phyloP scores from a whole-genome alignment of 192 early-diverging fungal genomes.

The Umbelopsis isabellina region DNA sequence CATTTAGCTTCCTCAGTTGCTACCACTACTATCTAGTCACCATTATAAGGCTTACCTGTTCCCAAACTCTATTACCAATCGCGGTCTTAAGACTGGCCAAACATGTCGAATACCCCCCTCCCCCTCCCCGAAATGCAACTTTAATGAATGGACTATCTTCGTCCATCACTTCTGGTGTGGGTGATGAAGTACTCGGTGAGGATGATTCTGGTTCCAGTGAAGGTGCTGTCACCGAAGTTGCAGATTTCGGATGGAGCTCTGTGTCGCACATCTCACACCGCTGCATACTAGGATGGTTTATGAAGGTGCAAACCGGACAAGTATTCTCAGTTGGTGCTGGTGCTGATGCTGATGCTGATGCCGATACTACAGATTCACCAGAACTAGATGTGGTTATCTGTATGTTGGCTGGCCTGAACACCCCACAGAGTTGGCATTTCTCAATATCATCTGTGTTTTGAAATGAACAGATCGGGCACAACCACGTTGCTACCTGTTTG shows the following conservation, averaged over 20 bases:
- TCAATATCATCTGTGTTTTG: conserved; percentile 39
- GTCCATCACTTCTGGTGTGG: not conserved
- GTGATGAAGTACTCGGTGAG: conserved; percentile 36
- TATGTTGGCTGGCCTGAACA: conserved; percentile 19
- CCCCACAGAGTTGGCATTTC: conserved; percentile 66
- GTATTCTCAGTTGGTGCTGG: conserved; percentile 35
- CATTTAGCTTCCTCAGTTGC: not conserved
- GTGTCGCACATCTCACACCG: conserved; percentile 87
- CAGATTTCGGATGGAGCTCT: conserved; percentile 48
- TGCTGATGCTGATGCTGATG: no score
- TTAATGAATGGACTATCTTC: conserved; percentile 48
- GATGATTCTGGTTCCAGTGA: conserved; percentile 37
- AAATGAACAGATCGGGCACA: conserved; percentile 58
- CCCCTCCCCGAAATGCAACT: conserved; percentile 82
- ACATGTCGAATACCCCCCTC: conserved; percentile 72
- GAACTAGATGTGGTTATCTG: not conserved
- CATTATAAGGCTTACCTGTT: conserved; percentile 38
- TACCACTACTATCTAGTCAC: not conserved
- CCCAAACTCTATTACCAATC: conserved; percentile 66
- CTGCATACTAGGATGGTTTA: conserved; percentile 80
- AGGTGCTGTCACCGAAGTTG: conserved; percentile 23
- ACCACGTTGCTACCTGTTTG: conserved; percentile 43
- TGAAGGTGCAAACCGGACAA: conserved; percentile 86
- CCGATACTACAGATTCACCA: not conserved
- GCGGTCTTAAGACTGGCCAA: conserved; percentile 64